Percentiles rank a stretch among this genome's conserved stretches.
Evolutionary conservation across 1,284 basidiomycete species (phyloP).

Genomic region (Marasmius fiardii): DNA sequence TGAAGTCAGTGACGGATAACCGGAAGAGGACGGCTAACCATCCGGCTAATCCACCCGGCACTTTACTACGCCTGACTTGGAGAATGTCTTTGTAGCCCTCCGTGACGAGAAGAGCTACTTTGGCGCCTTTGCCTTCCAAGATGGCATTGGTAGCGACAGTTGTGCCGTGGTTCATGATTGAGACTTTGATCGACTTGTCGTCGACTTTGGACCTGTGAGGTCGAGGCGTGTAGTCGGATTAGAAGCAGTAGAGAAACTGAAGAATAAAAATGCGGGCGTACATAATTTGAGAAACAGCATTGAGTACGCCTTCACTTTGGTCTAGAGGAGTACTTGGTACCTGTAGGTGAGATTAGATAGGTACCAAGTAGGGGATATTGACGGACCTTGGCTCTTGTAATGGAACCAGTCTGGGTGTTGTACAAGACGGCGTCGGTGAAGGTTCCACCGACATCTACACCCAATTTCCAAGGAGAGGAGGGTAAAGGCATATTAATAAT

Average conservation of each 20-base stretch:
- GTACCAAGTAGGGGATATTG: background rate
- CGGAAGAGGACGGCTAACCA: slow-evolving; percentile 16
- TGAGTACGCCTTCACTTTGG: slow-evolving; percentile 22
- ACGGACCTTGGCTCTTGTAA: slow-evolving; percentile 22
- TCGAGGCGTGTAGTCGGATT: too few relatives aligned
- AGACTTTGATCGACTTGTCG: slow-evolving; percentile 5
- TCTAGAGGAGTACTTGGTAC: slow-evolving; percentile 22
- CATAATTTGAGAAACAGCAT: slow-evolving; percentile 7
- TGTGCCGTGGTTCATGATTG: slow-evolving; percentile 21
- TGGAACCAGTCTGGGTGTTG: slow-evolving; percentile 20
- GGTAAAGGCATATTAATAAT: background rate
- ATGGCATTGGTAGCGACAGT: slow-evolving; percentile 28
- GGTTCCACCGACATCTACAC: slow-evolving; percentile 24
- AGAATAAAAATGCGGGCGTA: background rate
- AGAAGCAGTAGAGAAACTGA: too few relatives aligned
- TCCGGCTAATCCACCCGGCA: slow-evolving; percentile 25
- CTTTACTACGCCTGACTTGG: slow-evolving; percentile 24
- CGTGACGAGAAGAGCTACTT: slow-evolving; percentile 26
- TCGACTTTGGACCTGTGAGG: background rate
- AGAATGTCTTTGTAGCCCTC: slow-evolving; percentile 30
- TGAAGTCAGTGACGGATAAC: background rate
- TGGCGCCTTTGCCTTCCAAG: slow-evolving; percentile 27
- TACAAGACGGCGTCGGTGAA: slow-evolving; percentile 25
- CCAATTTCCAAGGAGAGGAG: slow-evolving; percentile 14
- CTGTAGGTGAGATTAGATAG: slow-evolving; percentile 3